Evolutionary conservation across 345 rosid genomes (phyloP).

Genomic region (Aegle marmelos): DNA sequence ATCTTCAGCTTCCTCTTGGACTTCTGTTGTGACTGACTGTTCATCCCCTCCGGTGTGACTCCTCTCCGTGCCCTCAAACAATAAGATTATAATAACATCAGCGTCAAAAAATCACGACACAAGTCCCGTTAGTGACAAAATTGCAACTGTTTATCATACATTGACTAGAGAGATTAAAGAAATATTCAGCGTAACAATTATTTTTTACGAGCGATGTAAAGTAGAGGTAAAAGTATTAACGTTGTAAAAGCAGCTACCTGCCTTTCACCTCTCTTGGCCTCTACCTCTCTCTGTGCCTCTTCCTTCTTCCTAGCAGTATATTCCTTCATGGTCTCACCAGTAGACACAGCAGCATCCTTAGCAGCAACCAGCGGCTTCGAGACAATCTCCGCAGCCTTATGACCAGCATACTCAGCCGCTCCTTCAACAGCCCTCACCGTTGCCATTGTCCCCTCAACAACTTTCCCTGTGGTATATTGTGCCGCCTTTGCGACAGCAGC

Average conservation of each 20-base stretch:
- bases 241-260: conserved; percentile 24
- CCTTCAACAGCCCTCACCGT: conserved; percentile 49
- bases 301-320: conserved; percentile 73
- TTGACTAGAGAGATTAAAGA: no score
- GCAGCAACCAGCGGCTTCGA: conserved; percentile 59
- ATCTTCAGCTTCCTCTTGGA: conserved; percentile 5
- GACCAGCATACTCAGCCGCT: conserved; percentile 47
- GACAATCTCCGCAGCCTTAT: conserved; percentile 59
- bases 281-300: conserved; percentile 47
- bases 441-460: conserved; percentile 56
- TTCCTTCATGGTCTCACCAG: conserved; percentile 54
- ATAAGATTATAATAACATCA: background rate
- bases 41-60: conserved; percentile 20
- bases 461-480: conserved; percentile 52
- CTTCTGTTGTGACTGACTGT: conserved; percentile 16
- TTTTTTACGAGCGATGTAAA: background rate
- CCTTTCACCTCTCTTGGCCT: conserved; percentile 25
- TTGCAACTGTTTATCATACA: no score
- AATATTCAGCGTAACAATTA: no score
- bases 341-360: conserved; percentile 46
- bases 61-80: conserved; percentile 19
- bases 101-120: background rate
- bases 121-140: no score
- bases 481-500: conserved; percentile 51
- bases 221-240: background rate